Evolutionary conservation across 2,329 filamentous ascomycete genomes (phyloP).

Genomic region (Hymenoscyphus occultus): DNA sequence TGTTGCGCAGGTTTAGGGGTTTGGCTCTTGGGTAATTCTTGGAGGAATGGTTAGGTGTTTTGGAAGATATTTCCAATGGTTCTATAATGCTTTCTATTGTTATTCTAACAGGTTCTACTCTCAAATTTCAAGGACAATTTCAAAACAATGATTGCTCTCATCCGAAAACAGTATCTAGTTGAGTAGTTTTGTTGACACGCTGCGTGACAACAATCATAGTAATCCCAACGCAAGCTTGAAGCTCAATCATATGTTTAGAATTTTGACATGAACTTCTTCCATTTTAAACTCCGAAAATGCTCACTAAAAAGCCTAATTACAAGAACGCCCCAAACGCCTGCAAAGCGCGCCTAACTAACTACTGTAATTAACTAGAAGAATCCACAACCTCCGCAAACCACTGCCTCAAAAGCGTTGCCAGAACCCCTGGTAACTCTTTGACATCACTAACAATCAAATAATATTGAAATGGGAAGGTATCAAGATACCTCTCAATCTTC

Average conservation of each 20-base stretch:
- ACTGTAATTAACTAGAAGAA: constrained; percentile 18
- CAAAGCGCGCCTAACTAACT: background rate
- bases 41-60: too few relatives aligned
- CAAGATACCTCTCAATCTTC: constrained; percentile 85
- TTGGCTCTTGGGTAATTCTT: background rate
- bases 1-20: background rate
- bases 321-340: background rate
- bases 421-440: constrained; percentile 80
- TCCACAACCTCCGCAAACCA: constrained; percentile 78
- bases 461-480: constrained; percentile 95
- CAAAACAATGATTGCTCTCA: too few relatives aligned
- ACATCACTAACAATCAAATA: constrained; percentile 94
- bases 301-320: background rate
- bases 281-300: background rate
- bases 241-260: too few relatives aligned
- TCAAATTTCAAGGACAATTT: too few relatives aligned
- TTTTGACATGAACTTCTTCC: background rate
- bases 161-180: too few relatives aligned
- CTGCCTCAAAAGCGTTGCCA: constrained; percentile 85
- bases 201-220: too few relatives aligned
- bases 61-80: too few relatives aligned
- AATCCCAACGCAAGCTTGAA: too few relatives aligned
- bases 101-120: too few relatives aligned
- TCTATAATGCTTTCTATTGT: too few relatives aligned
- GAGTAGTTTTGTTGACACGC: too few relatives aligned